Evolutionary conservation across 2,329 filamentous ascomycete genomes (phyloP), one percentile per base, ranked within the genome.

Genomic region (Shiraia sp.): DNA sequence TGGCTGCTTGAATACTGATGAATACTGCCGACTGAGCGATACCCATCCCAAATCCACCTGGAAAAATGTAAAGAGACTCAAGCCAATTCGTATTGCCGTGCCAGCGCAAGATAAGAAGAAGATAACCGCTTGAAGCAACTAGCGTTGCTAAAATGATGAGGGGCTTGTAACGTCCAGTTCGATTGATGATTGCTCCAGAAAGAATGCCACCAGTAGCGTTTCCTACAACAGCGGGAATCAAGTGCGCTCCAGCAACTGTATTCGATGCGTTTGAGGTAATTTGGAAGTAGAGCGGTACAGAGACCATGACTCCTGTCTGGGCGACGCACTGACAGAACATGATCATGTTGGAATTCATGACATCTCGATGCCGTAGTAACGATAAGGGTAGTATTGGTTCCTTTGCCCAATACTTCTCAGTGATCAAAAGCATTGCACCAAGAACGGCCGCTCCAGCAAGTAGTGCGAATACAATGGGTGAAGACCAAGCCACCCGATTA

Each of bases 271-370:
- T 70, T 4, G 77, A 70, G 0, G 83, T 84, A 1, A 85, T 78
- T 42, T 86, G 81, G 49, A 88, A 89, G 66, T 88, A 88, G 0
- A 88, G 65, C 0, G 86, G 86, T 0, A 88, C 77, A 0, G 78
- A 77, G 39, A 82, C 84, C 79, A 87, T 83, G 59, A 83, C 73
- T 67, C 75, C 78, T 7, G 82, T 63, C 54, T 88, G 86, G 0
- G 82, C 79, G 1, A 75, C 74, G 1, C 72, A 68, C 47, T 86
- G 83, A 0, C 79, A 66, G 2, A 71, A 68, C 15, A 75, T 72
- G 26, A 83, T 77, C 0, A 78, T 43, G 42, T 80, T 81, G 0
- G 78, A 75, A 1, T 76, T 70, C 3, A 82, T 66, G 0, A 82
- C 76, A 36, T 81, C 78, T 31, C 74, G 70, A 12, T 78, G 70